Conservation (phyloP, 2,329 filamentous ascomycete genomes). For the Paecilomyces variotii region DNA sequence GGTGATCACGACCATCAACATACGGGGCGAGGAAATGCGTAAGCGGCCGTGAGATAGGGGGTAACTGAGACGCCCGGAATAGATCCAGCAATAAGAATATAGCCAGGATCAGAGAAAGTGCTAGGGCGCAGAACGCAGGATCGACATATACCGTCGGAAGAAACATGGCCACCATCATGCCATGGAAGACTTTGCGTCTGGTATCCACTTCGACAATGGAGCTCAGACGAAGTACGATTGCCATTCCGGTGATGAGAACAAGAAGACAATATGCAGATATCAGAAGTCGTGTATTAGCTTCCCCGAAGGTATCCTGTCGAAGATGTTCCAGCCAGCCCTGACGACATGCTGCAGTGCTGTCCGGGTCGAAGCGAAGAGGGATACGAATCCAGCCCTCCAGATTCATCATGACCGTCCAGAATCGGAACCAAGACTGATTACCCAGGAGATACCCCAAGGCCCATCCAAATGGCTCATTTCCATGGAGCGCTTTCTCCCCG, state of each 20-base stretch:
- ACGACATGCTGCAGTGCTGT: constrained; percentile 34
- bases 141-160: constrained; percentile 81
- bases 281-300: constrained; percentile 72
- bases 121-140: constrained; percentile 71
- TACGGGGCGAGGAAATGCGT: constrained; percentile 85
- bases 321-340: constrained; percentile 57
- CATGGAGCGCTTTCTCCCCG: constrained; percentile 55
- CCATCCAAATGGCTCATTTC: constrained; percentile 83
- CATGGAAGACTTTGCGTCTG: constrained; percentile 92
- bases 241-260: constrained; percentile 63
- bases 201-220: constrained; percentile 86
- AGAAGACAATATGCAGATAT: constrained; percentile 65
- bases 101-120: constrained; percentile 68
- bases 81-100: constrained; percentile 85
- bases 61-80: constrained; percentile 81
- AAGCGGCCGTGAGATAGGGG: constrained; percentile 77
- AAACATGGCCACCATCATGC: constrained; percentile 96
- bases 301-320: constrained; percentile 58
- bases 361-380: constrained; percentile 39
- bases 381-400: constrained; percentile 70
- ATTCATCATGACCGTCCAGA: constrained; percentile 59
- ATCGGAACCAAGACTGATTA: constrained; percentile 63
- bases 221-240: constrained; percentile 66
- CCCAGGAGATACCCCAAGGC: constrained; percentile 83
- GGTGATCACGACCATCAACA: constrained; percentile 85